A percentile compares a stretch with the other conserved stretches of the same genome.
These are phyloP conservation scores for Spathaspora sp. DNA, from an alignment of 805 yeast species.

Conservation along the genomic window DNA sequence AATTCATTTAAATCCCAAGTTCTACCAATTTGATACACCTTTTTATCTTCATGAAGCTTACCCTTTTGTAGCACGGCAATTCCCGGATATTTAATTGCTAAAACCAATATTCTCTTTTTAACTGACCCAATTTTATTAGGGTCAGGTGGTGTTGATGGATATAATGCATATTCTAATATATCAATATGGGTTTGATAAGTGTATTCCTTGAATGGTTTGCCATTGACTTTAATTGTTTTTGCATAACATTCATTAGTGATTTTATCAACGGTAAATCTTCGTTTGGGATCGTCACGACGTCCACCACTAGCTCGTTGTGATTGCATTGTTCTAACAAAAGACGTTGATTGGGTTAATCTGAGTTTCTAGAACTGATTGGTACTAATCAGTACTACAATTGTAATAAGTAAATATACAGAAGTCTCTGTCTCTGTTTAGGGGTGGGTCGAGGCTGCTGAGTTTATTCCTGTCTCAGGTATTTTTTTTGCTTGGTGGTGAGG, in stretches of 20 bases:
- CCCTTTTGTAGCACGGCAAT: conserved; percentile 79
- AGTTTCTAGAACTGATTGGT: background rate
- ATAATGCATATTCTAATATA: conserved; percentile 69
- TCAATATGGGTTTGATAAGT: conserved; percentile 74
- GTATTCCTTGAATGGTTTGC: conserved; percentile 20
- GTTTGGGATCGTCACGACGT: conserved; percentile 1
- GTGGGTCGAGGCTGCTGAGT: no score
- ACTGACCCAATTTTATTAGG: conserved; percentile 40
- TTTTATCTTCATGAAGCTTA: conserved; percentile 64
- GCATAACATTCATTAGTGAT: conserved; percentile 37
- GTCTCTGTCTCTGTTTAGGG: no score
- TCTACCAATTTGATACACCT: conserved; percentile 82
- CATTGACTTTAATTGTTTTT: conserved; percentile 21
- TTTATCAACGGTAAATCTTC: conserved; percentile 20
- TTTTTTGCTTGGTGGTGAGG: no score
- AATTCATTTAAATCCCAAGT: conserved; percentile 86
- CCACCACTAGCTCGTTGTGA: background rate
- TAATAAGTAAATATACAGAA: no score
- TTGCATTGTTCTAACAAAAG: background rate
- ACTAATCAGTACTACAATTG: no score
- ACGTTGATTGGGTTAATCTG: conserved; percentile 1
- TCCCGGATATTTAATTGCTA: conserved; percentile 64
- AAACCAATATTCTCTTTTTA: conserved; percentile 59
- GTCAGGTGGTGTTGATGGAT: conserved; percentile 62
- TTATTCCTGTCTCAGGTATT: no score